Base-by-base conservation (phyloP, 164 flowering plant species). In the Liriodendron chinense region DNA sequence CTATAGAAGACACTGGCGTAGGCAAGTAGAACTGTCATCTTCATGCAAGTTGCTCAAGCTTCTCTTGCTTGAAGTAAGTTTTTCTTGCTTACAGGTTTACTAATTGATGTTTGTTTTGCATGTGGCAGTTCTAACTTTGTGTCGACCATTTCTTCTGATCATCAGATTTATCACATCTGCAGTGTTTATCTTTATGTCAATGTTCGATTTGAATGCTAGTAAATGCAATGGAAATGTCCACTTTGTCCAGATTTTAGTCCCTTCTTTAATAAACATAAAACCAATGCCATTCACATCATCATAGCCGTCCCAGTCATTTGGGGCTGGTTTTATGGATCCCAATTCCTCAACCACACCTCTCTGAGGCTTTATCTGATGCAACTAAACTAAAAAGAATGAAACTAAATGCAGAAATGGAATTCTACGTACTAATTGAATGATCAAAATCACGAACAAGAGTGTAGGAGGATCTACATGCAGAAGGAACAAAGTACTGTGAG, bases 51-150 rank as follows among this genome's bases (percentile, higher is more conserved):
- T 74, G 21, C 34, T 94, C 70, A 92, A 89, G 82, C 48, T 62
- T 16, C 89, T 85, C 26, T 84, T 96, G 82, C 94, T 96, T 79
- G 87, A 92, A 81, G 99, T 96, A 82, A 85, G 91, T 78, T 9
- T 53, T 66, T 78, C 25, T 18, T 68, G 21, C 57, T 21, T 2
- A 21, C 10, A 24, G 16, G 56, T 53, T 16, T 53, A 53, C 18
- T 53, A 13, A 53, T 53, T 16, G 69, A 13, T 69, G 47, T 53
- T 26, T 23, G 22, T 62, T 53, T 53, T 53, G 59, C 59, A 53
- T 53, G 59, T 10, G 59, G 59, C 18, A 3, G 59, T 53, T 12
- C 10, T 53, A 16, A 53, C 59, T 16, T 53, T 16, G 18, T 53
- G 18, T 53, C 13, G 59, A 12, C 16, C 18, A 16, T 53, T 53